Evolutionary conservation across 2,329 filamentous ascomycete species (phyloP), one percentile per base, ranked within the genome.

Genomic region (Colletotrichum lupini): DNA sequence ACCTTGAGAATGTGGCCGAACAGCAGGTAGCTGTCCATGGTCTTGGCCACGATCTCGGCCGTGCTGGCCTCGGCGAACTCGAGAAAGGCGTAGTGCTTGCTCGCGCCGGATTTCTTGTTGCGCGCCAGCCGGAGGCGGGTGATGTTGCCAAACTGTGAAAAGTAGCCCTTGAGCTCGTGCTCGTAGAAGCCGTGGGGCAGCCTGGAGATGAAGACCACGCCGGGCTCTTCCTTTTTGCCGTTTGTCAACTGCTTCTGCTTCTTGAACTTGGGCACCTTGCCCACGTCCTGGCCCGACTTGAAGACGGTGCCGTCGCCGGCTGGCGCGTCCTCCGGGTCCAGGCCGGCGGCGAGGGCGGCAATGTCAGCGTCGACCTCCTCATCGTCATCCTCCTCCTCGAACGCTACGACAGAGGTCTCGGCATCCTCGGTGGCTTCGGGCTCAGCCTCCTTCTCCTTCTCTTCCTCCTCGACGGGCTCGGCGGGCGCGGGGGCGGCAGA

Each of bases 11-110:
- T 93, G 82, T 98, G 96, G 6, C 95, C 94, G 82, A 98, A 98
- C 80, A 99, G 89, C 52, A 98, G 91, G 84, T 99, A 99, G 85
- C 95, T 97, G 87, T 98, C 91, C 97, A 99, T 99, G 26, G 97
- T 98, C 85, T 95, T 94, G 62, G 94, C 93, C 35, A 97, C 96
- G 77, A 98, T 95, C 78, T 94, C 93, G 52, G 97, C 96, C n/a
- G 89, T 90, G 76, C 83, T 85, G 61, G 95, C 94, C 70, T 95
- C 92, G 42, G 88, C 85, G 80, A 99, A 99, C 84, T 99, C 95
- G 79, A 99, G 89, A 83, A 98, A 99, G 37, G 95, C 97, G 80
- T 93, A 97, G 87, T 98, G 97, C 87, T 97, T 97, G 81, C 93
- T 95, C 72, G 91, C 91, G 68, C 97, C 97, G 1, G 95, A 98